These are phyloP conservation scores for Plasmodium vivax DNA, from an alignment of 169 alveolate species.

Conservation along the genomic window DNA sequence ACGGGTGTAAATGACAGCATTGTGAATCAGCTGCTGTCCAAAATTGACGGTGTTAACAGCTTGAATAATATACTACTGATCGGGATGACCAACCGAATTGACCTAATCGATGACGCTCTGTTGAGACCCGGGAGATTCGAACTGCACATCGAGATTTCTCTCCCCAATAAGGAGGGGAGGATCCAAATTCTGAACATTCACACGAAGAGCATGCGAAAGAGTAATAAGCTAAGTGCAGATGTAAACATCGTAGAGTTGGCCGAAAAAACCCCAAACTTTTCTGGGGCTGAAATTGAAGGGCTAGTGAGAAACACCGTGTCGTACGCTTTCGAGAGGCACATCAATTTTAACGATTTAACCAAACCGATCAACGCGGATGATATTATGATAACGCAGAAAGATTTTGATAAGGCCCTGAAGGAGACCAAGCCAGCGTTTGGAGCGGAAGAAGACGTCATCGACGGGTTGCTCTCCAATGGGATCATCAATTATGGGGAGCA, in stretches of 20 bases:
- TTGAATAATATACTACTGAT: slow-evolving; percentile 96
- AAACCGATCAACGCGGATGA: slow-evolving; percentile 87
- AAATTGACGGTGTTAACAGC: slow-evolving; percentile 99
- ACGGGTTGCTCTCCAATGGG: slow-evolving; percentile 90
- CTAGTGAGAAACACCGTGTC: slow-evolving; percentile 95
- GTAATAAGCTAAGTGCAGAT: slow-evolving; percentile 81
- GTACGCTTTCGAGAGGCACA: slow-evolving; percentile 94
- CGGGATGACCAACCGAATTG: slow-evolving; percentile 99
- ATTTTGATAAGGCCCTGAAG: slow-evolving; percentile 93
- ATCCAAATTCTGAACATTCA: slow-evolving; percentile 97
- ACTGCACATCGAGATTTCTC: slow-evolving; percentile 97
- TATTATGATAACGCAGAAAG: slow-evolving; percentile 87
- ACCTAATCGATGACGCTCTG: slow-evolving; percentile 99
- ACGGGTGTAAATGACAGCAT: slow-evolving; percentile 97
- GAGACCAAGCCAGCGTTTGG: slow-evolving; percentile 99
- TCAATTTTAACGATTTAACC: slow-evolving; percentile 85
- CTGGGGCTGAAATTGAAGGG: slow-evolving; percentile 99
- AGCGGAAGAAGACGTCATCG: slow-evolving; percentile 80
- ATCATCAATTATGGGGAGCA: slow-evolving; percentile 92
- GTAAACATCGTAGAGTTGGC: slow-evolving; percentile 95
- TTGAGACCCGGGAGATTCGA: slow-evolving; percentile 99
- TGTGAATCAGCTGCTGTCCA: slow-evolving; percentile 98
- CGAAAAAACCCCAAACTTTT: slow-evolving; percentile 95
- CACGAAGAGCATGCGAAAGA: slow-evolving; percentile 93
- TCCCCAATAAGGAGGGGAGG: slow-evolving; percentile 98